phyloP scores from a whole-genome alignment of 352 stramenopile species.

The Salisapilia sapeloensis region DNA sequence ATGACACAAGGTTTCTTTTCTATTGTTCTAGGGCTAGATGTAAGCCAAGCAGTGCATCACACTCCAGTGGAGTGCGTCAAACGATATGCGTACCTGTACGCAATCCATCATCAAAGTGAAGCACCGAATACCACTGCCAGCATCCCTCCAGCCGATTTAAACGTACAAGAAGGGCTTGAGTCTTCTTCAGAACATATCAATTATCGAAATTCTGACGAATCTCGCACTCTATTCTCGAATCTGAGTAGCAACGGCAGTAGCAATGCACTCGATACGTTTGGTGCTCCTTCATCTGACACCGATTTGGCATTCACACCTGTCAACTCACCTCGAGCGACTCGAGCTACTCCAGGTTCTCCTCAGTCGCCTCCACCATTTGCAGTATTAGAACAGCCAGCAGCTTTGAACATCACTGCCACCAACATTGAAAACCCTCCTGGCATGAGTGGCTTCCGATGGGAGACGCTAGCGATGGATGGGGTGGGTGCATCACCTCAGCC shows the following conservation, averaged over 20 bases:
- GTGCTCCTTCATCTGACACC: too few relatives aligned
- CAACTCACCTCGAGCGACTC: too few relatives aligned
- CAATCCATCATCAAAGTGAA: slow-evolving; percentile 15
- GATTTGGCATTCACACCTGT: too few relatives aligned
- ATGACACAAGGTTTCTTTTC: slow-evolving; percentile 3
- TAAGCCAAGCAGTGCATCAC: slow-evolving; percentile 28
- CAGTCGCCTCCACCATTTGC: slow-evolving; percentile 58
- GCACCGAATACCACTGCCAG: too few relatives aligned
- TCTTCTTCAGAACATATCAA: background rate
- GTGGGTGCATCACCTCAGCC: slow-evolving; percentile 39
- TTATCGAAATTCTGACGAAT: slow-evolving; percentile 7
- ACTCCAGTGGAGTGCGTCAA: slow-evolving; percentile 70
- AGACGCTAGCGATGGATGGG: slow-evolving; percentile 35
- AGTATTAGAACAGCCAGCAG: slow-evolving; percentile 5
- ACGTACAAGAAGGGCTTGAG: slow-evolving; percentile 1
- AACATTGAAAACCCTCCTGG: background rate
- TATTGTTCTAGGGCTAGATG: slow-evolving; percentile 31
- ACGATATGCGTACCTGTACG: slow-evolving; percentile 55
- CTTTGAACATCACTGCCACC: slow-evolving; percentile 1
- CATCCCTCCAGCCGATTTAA: too few relatives aligned
- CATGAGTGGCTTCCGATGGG: slow-evolving; percentile 48
- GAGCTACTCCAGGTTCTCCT: too few relatives aligned
- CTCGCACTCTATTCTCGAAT: slow-evolving; percentile 9
- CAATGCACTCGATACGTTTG: too few relatives aligned
- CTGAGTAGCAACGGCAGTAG: slow-evolving; percentile 28